Conservation (phyloP, 257 asterid species). For the Primulina eburnea region DNA sequence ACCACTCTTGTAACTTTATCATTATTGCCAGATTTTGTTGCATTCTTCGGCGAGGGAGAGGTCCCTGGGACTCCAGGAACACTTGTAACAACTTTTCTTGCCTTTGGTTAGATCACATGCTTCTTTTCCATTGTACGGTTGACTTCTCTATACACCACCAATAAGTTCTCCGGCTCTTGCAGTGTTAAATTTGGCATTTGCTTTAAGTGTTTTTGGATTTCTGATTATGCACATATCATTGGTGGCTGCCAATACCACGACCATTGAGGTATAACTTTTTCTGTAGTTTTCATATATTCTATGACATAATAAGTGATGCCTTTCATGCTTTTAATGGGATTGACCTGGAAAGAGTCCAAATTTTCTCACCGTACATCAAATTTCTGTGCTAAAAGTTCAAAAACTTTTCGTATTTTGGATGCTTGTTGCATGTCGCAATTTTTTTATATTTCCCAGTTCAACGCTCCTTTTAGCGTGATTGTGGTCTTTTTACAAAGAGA, state of each 20-base stretch:
- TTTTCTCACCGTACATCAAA: slow-evolving; percentile 18
- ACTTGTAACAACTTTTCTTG: slow-evolving; percentile 94
- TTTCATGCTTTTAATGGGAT: slow-evolving; percentile 13
- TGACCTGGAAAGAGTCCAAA: neutral
- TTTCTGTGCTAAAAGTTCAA: slow-evolving; percentile 2
- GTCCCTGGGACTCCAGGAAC: slow-evolving; percentile 93
- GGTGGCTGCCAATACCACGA: slow-evolving; percentile 87
- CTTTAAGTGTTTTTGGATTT: slow-evolving; percentile 94
- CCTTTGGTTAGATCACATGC: slow-evolving; percentile 48
- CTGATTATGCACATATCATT: slow-evolving; percentile 91
- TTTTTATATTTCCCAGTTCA: neutral
- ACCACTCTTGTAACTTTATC: slow-evolving; percentile 76
- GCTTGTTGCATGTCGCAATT: slow-evolving; percentile 2
- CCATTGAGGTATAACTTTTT: slow-evolving; percentile 74
- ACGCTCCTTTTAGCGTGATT: slow-evolving; percentile 5
- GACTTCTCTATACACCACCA: slow-evolving; percentile 13
- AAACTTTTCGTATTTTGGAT: slow-evolving; percentile 1
- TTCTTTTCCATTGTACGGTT: slow-evolving; percentile 8
- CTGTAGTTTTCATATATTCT: slow-evolving; percentile 11
- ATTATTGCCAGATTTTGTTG: slow-evolving; percentile 76
- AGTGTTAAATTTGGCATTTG: slow-evolving; percentile 91
- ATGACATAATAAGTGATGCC: neutral
- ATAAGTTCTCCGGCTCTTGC: slow-evolving; percentile 30
- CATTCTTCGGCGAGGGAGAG: slow-evolving; percentile 90
- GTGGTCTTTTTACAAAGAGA: neutral